Conservation (phyloP, 805 yeast species). For the Wickerhamiella occidentalis region DNA sequence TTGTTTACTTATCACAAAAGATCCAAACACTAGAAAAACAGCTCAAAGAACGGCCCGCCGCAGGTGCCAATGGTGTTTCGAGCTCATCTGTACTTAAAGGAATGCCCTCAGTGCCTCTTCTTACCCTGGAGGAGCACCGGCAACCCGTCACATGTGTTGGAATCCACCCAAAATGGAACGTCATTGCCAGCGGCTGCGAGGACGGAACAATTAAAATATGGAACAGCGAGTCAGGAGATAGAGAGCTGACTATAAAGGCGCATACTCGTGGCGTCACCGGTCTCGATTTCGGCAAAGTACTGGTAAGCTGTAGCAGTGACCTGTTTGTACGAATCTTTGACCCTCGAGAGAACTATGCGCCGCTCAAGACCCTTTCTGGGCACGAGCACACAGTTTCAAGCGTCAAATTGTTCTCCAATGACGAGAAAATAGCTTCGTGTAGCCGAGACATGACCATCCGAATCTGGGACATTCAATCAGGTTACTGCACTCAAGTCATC, state of each 20-base stretch:
- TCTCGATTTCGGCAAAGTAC: constrained; percentile 40
- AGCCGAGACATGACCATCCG: constrained; percentile 87
- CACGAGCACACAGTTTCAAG: constrained; percentile 80
- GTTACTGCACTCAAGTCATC: constrained; percentile 54
- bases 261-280: constrained; percentile 61
- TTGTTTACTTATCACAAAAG: constrained; percentile 62
- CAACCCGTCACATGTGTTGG: constrained; percentile 49
- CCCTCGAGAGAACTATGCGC: constrained; percentile 17
- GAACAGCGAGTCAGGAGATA: constrained; percentile 53
- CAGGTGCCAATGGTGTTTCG: constrained; percentile 33
- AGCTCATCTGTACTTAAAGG: constrained; percentile 24
- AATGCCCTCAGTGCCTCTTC: constrained; percentile 38
- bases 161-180: constrained; percentile 65
- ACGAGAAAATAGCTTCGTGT: constrained; percentile 46
- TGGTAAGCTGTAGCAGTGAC: constrained; percentile 43
- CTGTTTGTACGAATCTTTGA: constrained; percentile 61
- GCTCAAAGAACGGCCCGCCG: constrained; percentile 29
- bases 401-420: constrained; percentile 32
- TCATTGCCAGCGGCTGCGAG: constrained; percentile 50
- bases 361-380: constrained; percentile 56
- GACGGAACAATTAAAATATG: constrained; percentile 66
- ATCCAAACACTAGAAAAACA: constrained; percentile 57
- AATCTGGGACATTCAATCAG: constrained; percentile 58
- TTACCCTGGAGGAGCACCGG: constrained; percentile 41
- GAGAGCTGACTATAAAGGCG: constrained; percentile 54